These are phyloP conservation scores for Septoria linicola DNA, from an alignment of 2,329 filamentous ascomycete genomes.

Conservation along the genomic window DNA sequence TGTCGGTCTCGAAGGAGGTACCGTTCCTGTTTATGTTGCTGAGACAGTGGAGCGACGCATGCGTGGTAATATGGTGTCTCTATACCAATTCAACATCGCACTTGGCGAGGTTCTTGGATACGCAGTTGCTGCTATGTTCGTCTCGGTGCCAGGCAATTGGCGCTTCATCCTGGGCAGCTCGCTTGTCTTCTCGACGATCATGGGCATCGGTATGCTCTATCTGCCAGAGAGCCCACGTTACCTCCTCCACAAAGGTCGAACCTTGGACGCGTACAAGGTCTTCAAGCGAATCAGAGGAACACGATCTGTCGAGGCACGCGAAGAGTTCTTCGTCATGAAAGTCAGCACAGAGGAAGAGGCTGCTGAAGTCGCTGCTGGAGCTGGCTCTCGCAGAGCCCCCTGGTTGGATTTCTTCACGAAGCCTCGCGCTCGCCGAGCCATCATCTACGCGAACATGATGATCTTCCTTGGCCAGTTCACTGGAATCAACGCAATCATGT, in stretches of 20 bases:
- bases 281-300: conserved; percentile 71
- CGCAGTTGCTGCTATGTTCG: conserved; percentile 69
- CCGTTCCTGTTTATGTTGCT: conserved; percentile 72
- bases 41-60: conserved; percentile 67
- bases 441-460: conserved; percentile 69
- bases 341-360: conserved; percentile 58
- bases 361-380: conserved; percentile 51
- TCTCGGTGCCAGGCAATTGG: conserved; percentile 69
- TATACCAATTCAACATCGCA: conserved; percentile 76
- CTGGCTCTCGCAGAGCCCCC: conserved; percentile 58
- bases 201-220: conserved; percentile 62
- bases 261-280: conserved; percentile 62
- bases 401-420: conserved; percentile 75
- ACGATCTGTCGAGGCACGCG: conserved; percentile 55
- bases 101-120: conserved; percentile 73
- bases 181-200: conserved; percentile 65
- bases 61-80: conserved; percentile 69
- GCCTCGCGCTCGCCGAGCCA: conserved; percentile 63
- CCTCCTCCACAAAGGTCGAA: conserved; percentile 65
- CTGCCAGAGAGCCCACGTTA: conserved; percentile 68
- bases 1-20: conserved; percentile 71
- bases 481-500: conserved; percentile 54
- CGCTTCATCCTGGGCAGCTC: conserved; percentile 72
- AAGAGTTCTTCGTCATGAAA: conserved; percentile 73
- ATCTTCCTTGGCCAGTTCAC: conserved; percentile 69